Evolutionary conservation across 2,329 filamentous ascomycete genomes (phyloP), one percentile per base, ranked within the genome.

Genomic region (Fusarium anguioides): DNA sequence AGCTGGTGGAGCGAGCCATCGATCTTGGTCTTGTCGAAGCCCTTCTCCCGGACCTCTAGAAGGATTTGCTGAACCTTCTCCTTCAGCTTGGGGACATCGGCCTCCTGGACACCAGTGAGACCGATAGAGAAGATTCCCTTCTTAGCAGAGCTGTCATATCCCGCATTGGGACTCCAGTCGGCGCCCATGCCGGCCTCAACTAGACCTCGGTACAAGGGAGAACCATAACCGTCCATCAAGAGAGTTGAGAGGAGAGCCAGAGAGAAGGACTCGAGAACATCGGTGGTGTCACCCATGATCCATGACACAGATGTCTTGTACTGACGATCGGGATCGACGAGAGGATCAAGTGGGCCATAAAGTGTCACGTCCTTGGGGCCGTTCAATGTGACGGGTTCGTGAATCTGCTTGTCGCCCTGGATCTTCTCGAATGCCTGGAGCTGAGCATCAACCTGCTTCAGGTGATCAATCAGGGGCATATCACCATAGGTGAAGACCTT

Each of bases 401-500:
- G 94, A 68, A 96, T 87, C 48, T 94, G 87, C 50, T 84, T 84
- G 70, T 96, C 91, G 10, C 88, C 86, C 23, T 84, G 74, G 24
- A 91, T 91, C 73, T 85, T 89, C 33, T 91, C 86, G 74, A 98
- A 98, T 1, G 84, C 82, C 67, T 86, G 85, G 59, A 99, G 82
- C 48, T 92, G 90, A 11, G 88, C 84, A 73, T 95, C 87, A 26
- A 98, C 85, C 73, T 96, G 91, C 75, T 87, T 84, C 49, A 98
- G 78, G 75, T 99, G 96, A 52, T 93, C 90, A 4, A 84, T 84
- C 61, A 99, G 81, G 2, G 94, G 91, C 87, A 98, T 94, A 75
- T 97, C 91, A 49, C 96, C 96, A 71, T 99, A 99, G 0, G 96
- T 97, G 74, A 98, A 89, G 40, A 99, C 85, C 80, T 97, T 98